A percentile compares a stretch with the other conserved stretches of the same genome.
Conservation (phyloP, 163 green algal genomes). For the Scenedesmus sp. region DNA sequence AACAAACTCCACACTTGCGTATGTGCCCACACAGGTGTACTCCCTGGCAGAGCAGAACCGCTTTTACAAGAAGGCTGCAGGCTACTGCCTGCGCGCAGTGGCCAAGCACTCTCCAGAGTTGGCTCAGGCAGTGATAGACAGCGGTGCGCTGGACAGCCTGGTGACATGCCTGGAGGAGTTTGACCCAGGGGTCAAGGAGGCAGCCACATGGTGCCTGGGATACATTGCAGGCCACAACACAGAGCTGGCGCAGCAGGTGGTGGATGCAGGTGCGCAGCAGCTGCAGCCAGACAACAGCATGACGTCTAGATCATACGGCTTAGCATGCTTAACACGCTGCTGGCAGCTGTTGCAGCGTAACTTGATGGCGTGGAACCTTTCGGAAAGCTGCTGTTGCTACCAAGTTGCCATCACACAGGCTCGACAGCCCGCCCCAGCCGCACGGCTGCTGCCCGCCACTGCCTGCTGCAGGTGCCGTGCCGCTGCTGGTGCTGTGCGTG, state of each 20-base stretch:
- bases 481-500: constrained; percentile 89
- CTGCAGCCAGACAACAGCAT: background rate
- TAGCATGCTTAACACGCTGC: background rate
- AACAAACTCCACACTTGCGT: too few relatives aligned
- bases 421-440: too few relatives aligned
- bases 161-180: constrained; percentile 91
- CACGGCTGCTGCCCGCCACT: constrained; percentile 55
- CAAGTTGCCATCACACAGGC: too few relatives aligned
- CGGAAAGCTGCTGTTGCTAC: background rate
- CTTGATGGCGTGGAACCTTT: background rate
- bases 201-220: constrained; percentile 88
- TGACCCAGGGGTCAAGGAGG: constrained; percentile 90
- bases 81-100: constrained; percentile 87
- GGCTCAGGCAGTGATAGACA: constrained; percentile 85
- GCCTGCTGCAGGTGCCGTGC: constrained; percentile 79
- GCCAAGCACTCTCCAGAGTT: constrained; percentile 89
- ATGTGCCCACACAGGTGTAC: constrained; percentile 65
- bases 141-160: constrained; percentile 82
- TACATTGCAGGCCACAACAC: constrained; percentile 89
- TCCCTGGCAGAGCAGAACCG: constrained; percentile 84
- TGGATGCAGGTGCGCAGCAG: constrained; percentile 53
- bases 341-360: background rate
- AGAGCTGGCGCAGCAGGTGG: constrained; percentile 84
- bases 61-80: constrained; percentile 90
- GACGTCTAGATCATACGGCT: background rate